These are phyloP conservation scores for Sphaerulina musiva DNA, from an alignment of 2,329 filamentous ascomycete species.

Conservation along the genomic window DNA sequence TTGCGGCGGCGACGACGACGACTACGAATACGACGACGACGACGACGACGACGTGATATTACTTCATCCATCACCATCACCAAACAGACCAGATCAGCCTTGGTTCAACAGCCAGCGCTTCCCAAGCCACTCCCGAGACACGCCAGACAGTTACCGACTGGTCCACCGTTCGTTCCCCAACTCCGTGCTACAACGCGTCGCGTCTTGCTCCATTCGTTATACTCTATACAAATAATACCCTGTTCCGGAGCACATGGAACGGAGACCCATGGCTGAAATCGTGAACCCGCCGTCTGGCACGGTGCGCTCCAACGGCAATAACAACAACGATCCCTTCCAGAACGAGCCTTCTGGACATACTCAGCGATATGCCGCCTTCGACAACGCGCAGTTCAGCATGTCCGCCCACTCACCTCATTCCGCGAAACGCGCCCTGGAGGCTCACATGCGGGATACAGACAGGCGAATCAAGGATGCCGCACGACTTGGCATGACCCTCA, in stretches of 20 bases:
- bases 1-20: not conserved
- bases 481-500: constrained; percentile 76
- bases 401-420: constrained; percentile 74
- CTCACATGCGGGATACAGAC: constrained; percentile 87
- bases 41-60: not conserved
- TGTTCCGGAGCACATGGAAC: constrained; percentile 8
- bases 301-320: constrained; percentile 33
- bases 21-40: not conserved
- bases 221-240: constrained; percentile 3
- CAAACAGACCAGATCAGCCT: not conserved
- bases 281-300: constrained; percentile 39
- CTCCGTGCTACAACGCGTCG: not conserved
- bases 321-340: constrained; percentile 41
- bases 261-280: constrained; percentile 37
- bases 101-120: constrained; percentile 1
- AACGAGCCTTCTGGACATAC: constrained; percentile 33
- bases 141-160: not conserved
- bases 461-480: constrained; percentile 86
- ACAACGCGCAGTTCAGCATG: constrained; percentile 66
- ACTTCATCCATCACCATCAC: not conserved
- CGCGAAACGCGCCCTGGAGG: constrained; percentile 80
- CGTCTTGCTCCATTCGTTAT: constrained; percentile 2
- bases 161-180: constrained; percentile 12
- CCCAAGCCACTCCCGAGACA: constrained; percentile 20
- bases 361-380: constrained; percentile 76